These are phyloP conservation scores for Saccharomycopsis hybrid DNA, from an alignment of 1,139 yeast species.

Conservation along the genomic window DNA sequence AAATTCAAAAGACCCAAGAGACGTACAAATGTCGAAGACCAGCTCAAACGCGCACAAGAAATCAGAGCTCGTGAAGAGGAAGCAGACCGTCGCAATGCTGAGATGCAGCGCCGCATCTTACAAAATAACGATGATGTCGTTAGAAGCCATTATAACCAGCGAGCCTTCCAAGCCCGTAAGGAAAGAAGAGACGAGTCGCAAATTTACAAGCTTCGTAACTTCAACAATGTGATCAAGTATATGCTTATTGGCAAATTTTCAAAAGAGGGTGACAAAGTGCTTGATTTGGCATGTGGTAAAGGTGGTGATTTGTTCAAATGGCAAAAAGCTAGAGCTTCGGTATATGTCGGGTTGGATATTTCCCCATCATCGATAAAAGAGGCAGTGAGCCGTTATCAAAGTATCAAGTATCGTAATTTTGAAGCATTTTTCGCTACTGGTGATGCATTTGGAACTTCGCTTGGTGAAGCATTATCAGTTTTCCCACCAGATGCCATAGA, in stretches of 20 bases:
- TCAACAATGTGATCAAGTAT: conserved; percentile 87
- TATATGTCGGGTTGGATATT: conserved; percentile 85
- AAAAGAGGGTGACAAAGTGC: conserved; percentile 45
- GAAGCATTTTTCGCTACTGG: conserved; percentile 86
- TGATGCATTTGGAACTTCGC: conserved; percentile 70
- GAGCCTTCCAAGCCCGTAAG: conserved; percentile 63
- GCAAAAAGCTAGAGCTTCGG: conserved; percentile 65
- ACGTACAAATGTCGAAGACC: conserved; percentile 27
- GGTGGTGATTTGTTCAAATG: conserved; percentile 96
- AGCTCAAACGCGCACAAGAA: conserved; percentile 23
- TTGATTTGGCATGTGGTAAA: conserved; percentile 95
- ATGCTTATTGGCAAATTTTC: conserved; percentile 72
- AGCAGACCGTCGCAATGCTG: conserved; percentile 28
- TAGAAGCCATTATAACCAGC: conserved; percentile 76
- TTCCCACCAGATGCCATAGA: conserved; percentile 48
- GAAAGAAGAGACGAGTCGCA: conserved; percentile 72
- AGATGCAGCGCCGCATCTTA: conserved; percentile 24
- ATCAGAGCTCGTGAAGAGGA: conserved; percentile 30
- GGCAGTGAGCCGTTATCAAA: conserved; percentile 67
- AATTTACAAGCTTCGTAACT: conserved; percentile 77
- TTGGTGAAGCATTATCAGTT: conserved; percentile 47
- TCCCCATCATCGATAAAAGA: conserved; percentile 84
- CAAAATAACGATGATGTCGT: conserved; percentile 49
- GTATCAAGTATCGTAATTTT: conserved; percentile 45
- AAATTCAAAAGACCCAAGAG: conserved; percentile 27